These are phyloP conservation scores for Clarireedia monteithiana DNA, from an alignment of 2,329 filamentous ascomycete genomes.

Conservation along the genomic window DNA sequence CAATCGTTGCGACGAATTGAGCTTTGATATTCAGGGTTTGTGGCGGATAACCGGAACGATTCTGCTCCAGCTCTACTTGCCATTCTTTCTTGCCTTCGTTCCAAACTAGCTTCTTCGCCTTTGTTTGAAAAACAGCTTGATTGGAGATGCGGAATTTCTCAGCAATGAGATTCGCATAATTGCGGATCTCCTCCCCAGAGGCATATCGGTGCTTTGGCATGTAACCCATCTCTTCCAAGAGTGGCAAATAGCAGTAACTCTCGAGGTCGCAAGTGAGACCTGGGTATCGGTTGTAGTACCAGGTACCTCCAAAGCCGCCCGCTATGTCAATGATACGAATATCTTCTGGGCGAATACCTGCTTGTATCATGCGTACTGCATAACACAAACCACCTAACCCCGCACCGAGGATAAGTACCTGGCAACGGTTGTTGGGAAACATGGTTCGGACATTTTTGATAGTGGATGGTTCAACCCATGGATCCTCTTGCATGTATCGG, in stretches of 20 bases:
- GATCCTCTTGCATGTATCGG: not conserved
- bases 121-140: conserved; percentile 7
- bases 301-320: conserved; percentile 40
- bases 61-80: conserved; percentile 12
- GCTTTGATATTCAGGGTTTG: not conserved
- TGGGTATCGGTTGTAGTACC: conserved; percentile 42
- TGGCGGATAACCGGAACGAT: conserved; percentile 17
- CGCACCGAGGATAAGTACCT: not conserved
- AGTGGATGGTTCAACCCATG: not conserved
- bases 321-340: not conserved
- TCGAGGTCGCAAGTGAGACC: conserved; percentile 37
- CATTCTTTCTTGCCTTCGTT: conserved; percentile 6
- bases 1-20: not conserved
- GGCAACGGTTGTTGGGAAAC: not conserved
- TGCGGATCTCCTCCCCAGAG: conserved; percentile 20
- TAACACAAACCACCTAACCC: not conserved
- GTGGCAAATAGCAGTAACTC: not conserved
- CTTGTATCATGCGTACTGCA: not conserved
- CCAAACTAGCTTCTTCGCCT: conserved; percentile 8
- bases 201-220: conserved; percentile 35
- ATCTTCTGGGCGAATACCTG: not conserved
- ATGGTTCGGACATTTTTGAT: not conserved
- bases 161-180: conserved; percentile 38
- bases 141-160: conserved; percentile 34
- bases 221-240: not conserved